phyloP scores from a whole-genome alignment of 2,329 filamentous ascomycete species.

The Aspergillus sp. region DNA sequence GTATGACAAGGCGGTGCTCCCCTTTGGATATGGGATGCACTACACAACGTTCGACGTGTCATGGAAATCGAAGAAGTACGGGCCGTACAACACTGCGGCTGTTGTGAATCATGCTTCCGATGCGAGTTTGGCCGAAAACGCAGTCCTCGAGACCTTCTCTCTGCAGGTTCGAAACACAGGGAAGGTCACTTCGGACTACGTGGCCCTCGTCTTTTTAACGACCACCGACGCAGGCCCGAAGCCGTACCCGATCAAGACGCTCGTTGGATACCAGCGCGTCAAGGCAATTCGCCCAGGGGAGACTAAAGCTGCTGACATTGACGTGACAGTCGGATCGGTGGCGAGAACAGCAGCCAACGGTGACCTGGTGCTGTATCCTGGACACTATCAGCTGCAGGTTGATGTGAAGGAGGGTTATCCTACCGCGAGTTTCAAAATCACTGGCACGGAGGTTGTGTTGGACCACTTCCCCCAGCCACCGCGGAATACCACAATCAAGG shows the following conservation, averaged over 20 bases:
- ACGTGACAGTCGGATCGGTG: conserved; percentile 30
- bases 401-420: conserved; percentile 3
- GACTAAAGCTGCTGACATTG: conserved; percentile 20
- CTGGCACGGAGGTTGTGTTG: neutral
- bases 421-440: neutral
- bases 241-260: conserved; percentile 35
- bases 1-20: conserved; percentile 34
- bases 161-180: conserved; percentile 32
- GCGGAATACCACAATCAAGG: no score
- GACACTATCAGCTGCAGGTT: conserved; percentile 22
- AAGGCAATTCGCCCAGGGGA: conserved; percentile 18
- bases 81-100: conserved; percentile 1
- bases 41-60: conserved; percentile 36
- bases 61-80: neutral
- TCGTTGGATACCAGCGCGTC: conserved; percentile 29
- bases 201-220: conserved; percentile 33
- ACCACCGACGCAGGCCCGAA: conserved; percentile 27
- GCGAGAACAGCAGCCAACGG: conserved; percentile 30
- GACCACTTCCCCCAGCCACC: neutral
- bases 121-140: neutral
- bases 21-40: conserved; percentile 41
- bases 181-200: conserved; percentile 32
- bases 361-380: conserved; percentile 34
- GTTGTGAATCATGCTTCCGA: neutral
- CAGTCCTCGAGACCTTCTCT: conserved; percentile 24